Base-by-base conservation (phyloP, 352 stramenopile genomes). In the Nothophytophthora sp. region DNA sequence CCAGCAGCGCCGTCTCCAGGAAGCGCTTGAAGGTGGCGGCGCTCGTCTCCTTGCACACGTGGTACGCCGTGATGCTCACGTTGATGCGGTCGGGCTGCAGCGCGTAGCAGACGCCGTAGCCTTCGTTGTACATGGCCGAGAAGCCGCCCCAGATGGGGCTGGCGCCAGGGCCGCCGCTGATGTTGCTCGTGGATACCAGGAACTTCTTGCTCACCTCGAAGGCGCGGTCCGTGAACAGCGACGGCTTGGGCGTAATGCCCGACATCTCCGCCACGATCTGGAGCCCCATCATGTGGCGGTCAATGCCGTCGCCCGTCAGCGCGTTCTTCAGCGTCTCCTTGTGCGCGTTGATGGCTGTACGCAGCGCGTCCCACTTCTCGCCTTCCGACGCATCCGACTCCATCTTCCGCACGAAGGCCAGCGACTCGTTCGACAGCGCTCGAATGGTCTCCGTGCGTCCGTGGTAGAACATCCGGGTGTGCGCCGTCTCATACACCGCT, bases 101-200 rank as follows among this genome's bases (percentile, higher is more conserved):
- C 6, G 91, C 95, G 71, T 99, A 99, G 58, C 90, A 97, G 27
- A 99, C 78, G 28, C 96, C 96, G 48, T 99, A 95, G 45, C 96
- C 96, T 54, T 99, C 92, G 36, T 88, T 88, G 66, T 91, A 92
- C 86, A 96, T 95, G 53, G 95, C 92, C 23, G 97, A 97, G 60
- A 99, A 98, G 68, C 98, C 96, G 27, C 96, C 97, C 86, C 95
- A 99, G 28, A 98, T 98, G 72, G 96, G 98, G 55, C 76, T 90
- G 12, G 97, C 86, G 29, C 97, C 96, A 5, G 82, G 77, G 16
- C 96, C 95, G 53, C 86, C 86, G 19, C 81, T 93, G 52, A 99
- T 92, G 73, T 99, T 97, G 62, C 90, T 98, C 6, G 96, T 99
- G 37, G 88, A 98, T 15, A 99, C 77, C 34, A 96, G 72, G 85